Base-by-base conservation (phyloP, 1,139 yeast genomes). In the Hyphopichia wangnamkhiaoensis region DNA sequence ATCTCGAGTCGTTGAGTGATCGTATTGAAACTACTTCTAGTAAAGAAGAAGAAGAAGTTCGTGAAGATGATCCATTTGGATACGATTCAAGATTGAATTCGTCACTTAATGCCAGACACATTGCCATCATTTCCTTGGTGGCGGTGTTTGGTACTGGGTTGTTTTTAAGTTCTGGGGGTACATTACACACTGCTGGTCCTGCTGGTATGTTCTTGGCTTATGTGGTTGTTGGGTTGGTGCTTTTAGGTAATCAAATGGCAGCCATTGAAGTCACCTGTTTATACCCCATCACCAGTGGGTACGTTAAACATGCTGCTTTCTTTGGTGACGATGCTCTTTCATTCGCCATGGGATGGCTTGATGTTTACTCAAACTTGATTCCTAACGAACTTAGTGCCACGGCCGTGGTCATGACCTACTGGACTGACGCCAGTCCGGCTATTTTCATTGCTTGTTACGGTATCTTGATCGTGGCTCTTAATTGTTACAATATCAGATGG, bases 61-160 rank as follows among this genome's bases (percentile, higher is more conserved):
- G n/a, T n/a, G n/a, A n/a, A n/a, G n/a, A n/a, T n/a, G n/a, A n/a
- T n/a, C n/a, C n/a, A 6, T 26, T 26, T n/a, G 13, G 6, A 7
- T 7, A n/a, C 6, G 29, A 26, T 6, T n/a, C 10, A 6, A n/a
- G 13, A 7, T 26, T 26, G 13, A 12, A n/a, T 7, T 26, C 29
- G 29, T 7, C 29, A 7, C 13, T 26, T 7, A 8, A 43, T 42
- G 12, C 52, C 25, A 34, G 40, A 41, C 68, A 63, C 35, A 49
- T 65, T 31, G 58, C 57, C 31, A 63, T 65, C 62, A 46, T 65
- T 17, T 53, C 70, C 3, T 61, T 61, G 14, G 57, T 56, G 5
- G 61, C 61, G 14, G 57, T 56, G 5, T 49, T 59, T 38, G 65
- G 65, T 28, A 59, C 65, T 4, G 62, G 62, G 7, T 38, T 57